These are phyloP conservation scores for Penicillium diatomitis DNA, from an alignment of 495 filamentous ascomycete genomes.

Conservation along the genomic window DNA sequence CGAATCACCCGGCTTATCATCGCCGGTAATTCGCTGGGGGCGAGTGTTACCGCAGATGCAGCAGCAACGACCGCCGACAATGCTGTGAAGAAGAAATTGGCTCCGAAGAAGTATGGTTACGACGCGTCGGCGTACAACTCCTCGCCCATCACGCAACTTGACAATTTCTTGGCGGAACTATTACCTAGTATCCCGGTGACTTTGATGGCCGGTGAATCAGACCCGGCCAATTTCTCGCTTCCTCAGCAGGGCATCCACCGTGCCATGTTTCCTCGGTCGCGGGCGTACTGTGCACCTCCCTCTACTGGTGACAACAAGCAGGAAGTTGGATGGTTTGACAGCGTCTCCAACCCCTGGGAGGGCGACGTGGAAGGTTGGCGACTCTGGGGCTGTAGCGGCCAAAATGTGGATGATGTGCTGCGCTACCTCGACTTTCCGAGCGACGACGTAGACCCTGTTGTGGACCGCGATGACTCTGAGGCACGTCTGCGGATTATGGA, in stretches of 20 bases:
- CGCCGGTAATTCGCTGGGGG: conserved; percentile 77
- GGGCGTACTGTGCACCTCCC: conserved; percentile 51
- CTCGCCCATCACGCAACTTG: conserved; percentile 69
- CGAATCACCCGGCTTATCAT: conserved; percentile 80
- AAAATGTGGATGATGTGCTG: conserved; percentile 88
- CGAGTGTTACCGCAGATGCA: conserved; percentile 33
- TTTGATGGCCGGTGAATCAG: conserved; percentile 61
- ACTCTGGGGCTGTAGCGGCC: conserved; percentile 74
- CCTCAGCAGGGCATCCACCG: conserved; percentile 78
- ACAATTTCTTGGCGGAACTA: conserved; percentile 70
- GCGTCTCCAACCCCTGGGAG: conserved; percentile 88
- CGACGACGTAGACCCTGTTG: conserved; percentile 15
- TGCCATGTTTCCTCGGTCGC: conserved; percentile 68
- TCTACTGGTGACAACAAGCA: conserved; percentile 33
- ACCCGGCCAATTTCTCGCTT: conserved; percentile 72
- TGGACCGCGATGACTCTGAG: conserved; percentile 42
- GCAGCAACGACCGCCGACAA: conserved; percentile 16
- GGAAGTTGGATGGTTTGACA: conserved; percentile 71
- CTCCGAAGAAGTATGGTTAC: conserved; percentile 84
- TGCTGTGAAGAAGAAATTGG: conserved; percentile 34
- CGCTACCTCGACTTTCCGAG: conserved; percentile 60
- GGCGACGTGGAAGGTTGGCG: conserved; percentile 81
- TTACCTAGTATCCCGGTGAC: conserved; percentile 77
- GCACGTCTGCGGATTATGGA: conserved; percentile 82
- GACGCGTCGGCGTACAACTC: conserved; percentile 82